Base-by-base conservation (phyloP, 2,329 filamentous ascomycete genomes). In the Mycosphaerella sp. region DNA sequence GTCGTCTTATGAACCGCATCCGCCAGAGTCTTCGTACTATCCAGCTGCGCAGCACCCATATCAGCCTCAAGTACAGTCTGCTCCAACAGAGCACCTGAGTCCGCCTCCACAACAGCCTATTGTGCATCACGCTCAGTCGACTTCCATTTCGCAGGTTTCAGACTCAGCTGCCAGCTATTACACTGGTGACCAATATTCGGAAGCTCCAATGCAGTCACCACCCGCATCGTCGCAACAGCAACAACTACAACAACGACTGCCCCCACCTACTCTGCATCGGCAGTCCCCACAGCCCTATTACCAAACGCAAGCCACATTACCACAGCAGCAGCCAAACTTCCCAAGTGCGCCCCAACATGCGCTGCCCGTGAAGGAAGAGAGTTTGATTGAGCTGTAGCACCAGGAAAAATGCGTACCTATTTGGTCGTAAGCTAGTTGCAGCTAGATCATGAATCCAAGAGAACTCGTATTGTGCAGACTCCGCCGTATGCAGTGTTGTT, bases 321-420 rank as follows among this genome's bases (percentile, higher is more conserved):
- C 50, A 10, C 55, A 54, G 21, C 42, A 55, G 18, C 64, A 68
- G 49, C 65, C 66, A 43, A 58, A 55, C 25, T 68, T 68, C 39
- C 66, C 67, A 3, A 56, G 48, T 9, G 65, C 65, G 36, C 67
- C 67, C 12, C 63, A 64, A 48, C 63, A 67, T 54, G 62, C 60
- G 12, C 6, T 48, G 18, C 60, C 59, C 39, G 57, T 59, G n/a
- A 64, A 64, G 41, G 67, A 69, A 50, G 66, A 69, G 57, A 66
- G 63, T 50, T 49, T 69, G 57, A 69, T 69, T 46, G 67, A 49
- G 16, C 16, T 46, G 45, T 49, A 50, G 37, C 3, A 40, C 16
- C 28, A 39, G 30, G 44, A 39, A 30, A 21, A 40, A 39, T 6
- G 21, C 21, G 21, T 21, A 21, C 4, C 21, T 21, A 21, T 4